Percentiles rank a stretch among this genome's conserved stretches.
These are phyloP conservation scores for Dictyostelium purpureum DNA, from an alignment of 78 protist genomes.

Conservation along the genomic window DNA sequence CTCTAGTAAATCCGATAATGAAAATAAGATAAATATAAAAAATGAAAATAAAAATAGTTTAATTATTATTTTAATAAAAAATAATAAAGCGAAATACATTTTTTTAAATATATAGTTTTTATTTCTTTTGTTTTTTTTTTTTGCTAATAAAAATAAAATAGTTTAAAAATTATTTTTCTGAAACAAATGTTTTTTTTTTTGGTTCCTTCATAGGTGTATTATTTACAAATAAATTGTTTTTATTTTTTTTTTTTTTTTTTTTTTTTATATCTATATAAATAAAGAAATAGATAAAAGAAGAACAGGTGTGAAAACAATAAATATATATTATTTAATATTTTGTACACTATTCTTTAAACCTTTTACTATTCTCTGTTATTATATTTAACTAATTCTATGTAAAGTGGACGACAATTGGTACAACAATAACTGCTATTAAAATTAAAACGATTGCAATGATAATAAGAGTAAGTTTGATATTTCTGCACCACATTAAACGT, in stretches of 20 bases:
- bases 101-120: no score
- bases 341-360: background rate
- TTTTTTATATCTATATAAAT: no score
- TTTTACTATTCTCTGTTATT: background rate
- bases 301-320: no score
- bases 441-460: constrained; percentile 29
- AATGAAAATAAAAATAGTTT: background rate
- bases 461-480: constrained; percentile 53
- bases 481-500: constrained; percentile 79
- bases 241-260: no score
- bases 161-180: background rate
- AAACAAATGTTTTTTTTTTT: background rate
- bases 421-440: constrained; percentile 40
- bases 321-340: background rate
- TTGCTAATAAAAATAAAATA: background rate
- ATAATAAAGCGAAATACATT: no score
- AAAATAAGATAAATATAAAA: background rate
- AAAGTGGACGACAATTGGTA: constrained; percentile 63
- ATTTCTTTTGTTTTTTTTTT: no score
- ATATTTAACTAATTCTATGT: constrained; percentile 6
- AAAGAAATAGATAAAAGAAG: no score
- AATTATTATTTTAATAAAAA: no score
- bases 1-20: background rate
- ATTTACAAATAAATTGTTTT: constrained; percentile 18
- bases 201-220: background rate